Evolutionary conservation across 2,329 filamentous ascomycete species (phyloP).

Genomic region (Emmonsiellopsis sp.): DNA sequence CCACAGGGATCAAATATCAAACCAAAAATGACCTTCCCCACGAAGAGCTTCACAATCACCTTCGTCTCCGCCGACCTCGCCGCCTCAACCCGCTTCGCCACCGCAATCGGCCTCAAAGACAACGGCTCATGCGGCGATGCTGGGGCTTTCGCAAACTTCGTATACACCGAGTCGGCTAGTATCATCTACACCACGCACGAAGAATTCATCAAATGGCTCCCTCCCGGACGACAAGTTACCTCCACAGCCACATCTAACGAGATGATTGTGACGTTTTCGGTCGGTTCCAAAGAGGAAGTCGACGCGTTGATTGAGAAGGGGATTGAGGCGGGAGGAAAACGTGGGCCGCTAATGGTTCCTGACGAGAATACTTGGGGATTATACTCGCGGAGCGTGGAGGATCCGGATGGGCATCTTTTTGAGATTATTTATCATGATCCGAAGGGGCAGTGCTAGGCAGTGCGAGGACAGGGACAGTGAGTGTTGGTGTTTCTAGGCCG

Average conservation of each 20-base stretch:
- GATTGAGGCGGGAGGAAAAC: slow-evolving; percentile 7
- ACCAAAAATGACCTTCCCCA: background rate
- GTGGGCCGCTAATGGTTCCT: slow-evolving; percentile 6
- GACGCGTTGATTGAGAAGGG: slow-evolving; percentile 4
- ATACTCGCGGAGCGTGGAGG: slow-evolving; percentile 7
- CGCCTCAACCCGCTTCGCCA: slow-evolving; percentile 6
- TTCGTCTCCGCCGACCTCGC: slow-evolving; percentile 5
- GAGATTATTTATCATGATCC: slow-evolving; percentile 3
- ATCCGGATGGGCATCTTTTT: slow-evolving; percentile 10
- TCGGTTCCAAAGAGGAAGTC: slow-evolving; percentile 5
- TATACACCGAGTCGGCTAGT: background rate
- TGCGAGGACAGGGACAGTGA: background rate
- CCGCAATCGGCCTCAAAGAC: slow-evolving; percentile 3
- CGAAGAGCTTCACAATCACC: slow-evolving; percentile 1
- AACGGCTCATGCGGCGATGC: background rate
- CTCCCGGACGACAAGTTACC: slow-evolving; percentile 2
- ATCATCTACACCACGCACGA: slow-evolving; percentile 5
- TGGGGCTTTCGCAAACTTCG: slow-evolving; percentile 1
- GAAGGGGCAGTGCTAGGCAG: background rate
- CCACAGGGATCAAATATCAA: too few species aligned
- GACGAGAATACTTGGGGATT: slow-evolving; percentile 2
- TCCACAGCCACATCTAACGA: slow-evolving; percentile 1
- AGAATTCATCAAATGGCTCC: slow-evolving; percentile 4
- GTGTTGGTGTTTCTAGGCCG: background rate
- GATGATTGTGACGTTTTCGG: slow-evolving; percentile 2